Base-by-base conservation (phyloP, 371 early-diverging fungal species). In the Haplosporangium sp. region DNA sequence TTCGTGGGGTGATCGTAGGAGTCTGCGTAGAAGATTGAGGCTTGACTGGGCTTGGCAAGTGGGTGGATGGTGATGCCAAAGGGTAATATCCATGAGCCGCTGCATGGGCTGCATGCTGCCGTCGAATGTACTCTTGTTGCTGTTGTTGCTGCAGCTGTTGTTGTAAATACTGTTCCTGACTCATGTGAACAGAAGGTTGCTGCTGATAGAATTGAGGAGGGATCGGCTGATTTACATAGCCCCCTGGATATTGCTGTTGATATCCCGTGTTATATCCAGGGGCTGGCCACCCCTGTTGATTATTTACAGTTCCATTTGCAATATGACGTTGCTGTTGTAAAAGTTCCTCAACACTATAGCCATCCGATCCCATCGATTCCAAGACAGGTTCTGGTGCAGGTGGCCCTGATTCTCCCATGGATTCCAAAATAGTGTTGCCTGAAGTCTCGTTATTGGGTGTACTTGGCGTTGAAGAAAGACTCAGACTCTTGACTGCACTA, bases 281-380 rank as follows among this genome's bases (percentile, higher is more conserved):
- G 27, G 53, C 27, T 45, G 76, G 37, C 76, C 75, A 69, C 7
- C 39, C 20, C 20, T 61, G 69, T 35, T 27, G 48, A 45, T 45
- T 45, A 45, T 45, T 8, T 13, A 45, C 45, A 45, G 45, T 45
- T 47, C 37, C 27, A 17, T 42, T 20, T 58, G 38, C 62, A 7
- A 37, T 44, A 39, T 13, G 57, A 5, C 56, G 57, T 11, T 72
- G 77, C 2, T 52, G 61, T 53, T 64, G 37, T 39, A 63, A 27
- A 19, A 61, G 52, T 10, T 56, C 53, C 20, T n/a, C 66, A 20
- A 66, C 56, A 3, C 34, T 70, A 55, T 71, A 56, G 20, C 63
- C 75, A 37, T 78, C 78, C n/a, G 69, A 72, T 8, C 81, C 81
- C 81, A 81, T 81, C 17, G 81, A 81, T 52, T 81, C 81, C 81